Percentiles rank a stretch among this genome's conserved stretches.
These are phyloP conservation scores for Fusarium torreyae DNA, from an alignment of 2,329 filamentous ascomycete species.

Conservation along the genomic window DNA sequence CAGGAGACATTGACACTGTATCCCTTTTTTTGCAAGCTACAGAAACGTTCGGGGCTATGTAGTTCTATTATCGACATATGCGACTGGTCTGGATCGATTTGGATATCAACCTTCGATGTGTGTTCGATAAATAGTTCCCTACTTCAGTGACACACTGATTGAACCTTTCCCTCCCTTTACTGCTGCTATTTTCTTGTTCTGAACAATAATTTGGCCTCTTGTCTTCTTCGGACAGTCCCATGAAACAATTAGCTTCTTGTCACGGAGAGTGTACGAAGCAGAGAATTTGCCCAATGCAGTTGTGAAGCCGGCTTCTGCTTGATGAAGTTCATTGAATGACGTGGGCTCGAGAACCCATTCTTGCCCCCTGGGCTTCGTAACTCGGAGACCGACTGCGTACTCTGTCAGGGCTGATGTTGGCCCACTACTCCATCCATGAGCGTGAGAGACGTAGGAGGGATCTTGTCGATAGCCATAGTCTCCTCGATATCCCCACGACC, in stretches of 20 bases:
- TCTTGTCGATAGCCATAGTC: slow-evolving; percentile 65
- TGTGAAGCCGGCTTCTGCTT: background rate
- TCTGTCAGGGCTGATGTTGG: slow-evolving; percentile 63
- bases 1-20: no score
- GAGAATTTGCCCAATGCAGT: background rate
- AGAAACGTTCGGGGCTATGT: no score
- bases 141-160: background rate
- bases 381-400: slow-evolving; percentile 59
- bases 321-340: background rate
- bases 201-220: background rate
- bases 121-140: no score
- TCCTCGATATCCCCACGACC: slow-evolving; percentile 70
- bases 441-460: slow-evolving; percentile 62
- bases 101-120: no score
- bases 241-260: background rate
- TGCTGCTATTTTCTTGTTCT: background rate
- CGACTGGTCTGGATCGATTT: no score
- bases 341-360: background rate
- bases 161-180: background rate
- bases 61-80: no score
- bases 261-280: background rate
- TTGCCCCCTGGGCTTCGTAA: background rate
- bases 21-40: no score
- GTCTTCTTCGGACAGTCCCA: background rate
- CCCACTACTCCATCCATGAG: slow-evolving; percentile 66